Base-by-base conservation (phyloP, 1,139 yeast species). In the Hansenula anomala region DNA sequence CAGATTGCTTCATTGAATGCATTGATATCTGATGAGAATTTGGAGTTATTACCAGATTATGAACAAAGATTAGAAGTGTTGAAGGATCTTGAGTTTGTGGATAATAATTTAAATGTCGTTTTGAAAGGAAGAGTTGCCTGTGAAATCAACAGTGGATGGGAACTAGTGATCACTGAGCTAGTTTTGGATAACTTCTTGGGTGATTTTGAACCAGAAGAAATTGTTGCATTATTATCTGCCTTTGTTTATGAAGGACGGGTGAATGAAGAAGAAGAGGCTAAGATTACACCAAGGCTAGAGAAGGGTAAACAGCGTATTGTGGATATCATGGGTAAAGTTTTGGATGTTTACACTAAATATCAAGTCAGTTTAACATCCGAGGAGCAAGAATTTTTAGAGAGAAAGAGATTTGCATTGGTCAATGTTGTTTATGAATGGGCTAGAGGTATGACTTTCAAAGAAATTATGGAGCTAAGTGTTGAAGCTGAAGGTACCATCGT, bases 361-460 rank as follows among this genome's bases (percentile, higher is more conserved):
- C 89, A 83, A 55, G 88, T 92, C 11, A 66, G 80, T 14, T 64
- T 89, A 48, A 87, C 96, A 0, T 72, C 82, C 15, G 97, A 90
- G 42, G 98, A 92, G 54, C 84, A 83, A 38, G 88, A 84, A 46
- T 90, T 89, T 52, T 63, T 81, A 45, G 95, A 88, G 44, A 74
- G 84, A 49, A 82, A 88, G 52, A 68, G 98, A 49, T 92, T 92
- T 63, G 96, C 94, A 0, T 70, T 92, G 55, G 85, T 87, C 61
- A 92, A 89, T 59, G 96, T 89, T 12, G 96, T 92, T 4, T 92
- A 92, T 59, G 97, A 92, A 62, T 92, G 99, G 99, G 97, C 97
- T 1, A 73, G 95, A 49, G 99, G 98, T 2, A 73, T 89, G 71
- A 74, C 94, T 1, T 92, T 92, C 65, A 84, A 84, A 48, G 94